Conservation (phyloP, 305 asterid species). For the Solanum hybrid region DNA sequence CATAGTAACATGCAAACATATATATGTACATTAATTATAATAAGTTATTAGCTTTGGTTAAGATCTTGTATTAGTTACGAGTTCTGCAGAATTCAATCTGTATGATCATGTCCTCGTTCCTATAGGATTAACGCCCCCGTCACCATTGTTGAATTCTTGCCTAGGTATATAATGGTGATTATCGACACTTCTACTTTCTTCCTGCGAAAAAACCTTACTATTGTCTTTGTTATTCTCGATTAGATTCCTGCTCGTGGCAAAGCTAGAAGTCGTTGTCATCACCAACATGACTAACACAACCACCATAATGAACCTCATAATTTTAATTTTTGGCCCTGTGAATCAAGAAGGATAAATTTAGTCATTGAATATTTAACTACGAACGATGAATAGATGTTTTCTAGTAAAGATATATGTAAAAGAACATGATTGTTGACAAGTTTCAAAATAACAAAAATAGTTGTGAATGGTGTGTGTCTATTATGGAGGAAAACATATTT, state of each 20-base stretch:
- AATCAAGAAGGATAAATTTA: neutral
- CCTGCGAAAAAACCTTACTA: neutral
- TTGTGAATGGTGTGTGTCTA: neutral
- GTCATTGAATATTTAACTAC: neutral
- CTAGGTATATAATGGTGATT: conserved; percentile 20
- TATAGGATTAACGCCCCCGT: neutral
- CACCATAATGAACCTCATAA: conserved; percentile 11
- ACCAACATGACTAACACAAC: neutral
- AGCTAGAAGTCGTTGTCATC: conserved; percentile 4
- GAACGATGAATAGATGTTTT: neutral
- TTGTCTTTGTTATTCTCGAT: neutral
- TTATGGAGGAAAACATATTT: neutral
- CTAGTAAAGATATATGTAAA: neutral
- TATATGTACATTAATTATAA: neutral
- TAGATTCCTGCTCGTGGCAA: conserved; percentile 4
- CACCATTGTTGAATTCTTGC: conserved; percentile 15
- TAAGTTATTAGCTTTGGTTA: neutral
- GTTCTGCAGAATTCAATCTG: neutral
- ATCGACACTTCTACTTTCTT: neutral
- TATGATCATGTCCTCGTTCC: neutral
- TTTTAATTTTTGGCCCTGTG: neutral
- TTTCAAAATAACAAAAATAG: neutral
- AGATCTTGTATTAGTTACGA: neutral
- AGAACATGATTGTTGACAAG: neutral
- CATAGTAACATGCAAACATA: neutral